Base-by-base conservation (phyloP, 176 grass and related monocot genomes). In the Hordeum marinum region DNA sequence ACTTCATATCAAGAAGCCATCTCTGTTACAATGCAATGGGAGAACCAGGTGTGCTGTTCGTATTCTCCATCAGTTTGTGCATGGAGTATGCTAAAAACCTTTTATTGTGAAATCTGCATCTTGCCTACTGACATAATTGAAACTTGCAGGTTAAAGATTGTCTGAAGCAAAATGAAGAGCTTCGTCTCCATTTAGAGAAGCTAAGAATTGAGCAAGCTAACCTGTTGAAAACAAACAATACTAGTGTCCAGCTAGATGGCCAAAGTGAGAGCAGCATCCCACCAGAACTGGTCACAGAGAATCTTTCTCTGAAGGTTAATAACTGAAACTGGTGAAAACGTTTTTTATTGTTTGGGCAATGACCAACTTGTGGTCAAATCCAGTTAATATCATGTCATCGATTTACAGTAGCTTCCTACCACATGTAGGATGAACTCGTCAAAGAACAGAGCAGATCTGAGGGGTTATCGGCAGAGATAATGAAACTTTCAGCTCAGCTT, bases 141-240 rank as follows among this genome's bases (percentile, higher is more conserved):
- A 82, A 76, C 66, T 90, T 85, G 67, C 93, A 98, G 96, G 96
- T 98, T 78, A 89, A 80, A 80, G 91, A 94, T 66, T 98, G 96
- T 90, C 55, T 98, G 68, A 95, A 89, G 76, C 93, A 94, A 88
- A 95, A 98, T 84, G 93, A 96, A 88, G 91, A 99, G 75, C 90
- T 96, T 21, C 89, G 91, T 59, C 55, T 72, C 45, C 71, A 87
- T 61, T 78, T 94, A 41, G 91, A 99, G 85, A 92, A 92, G 78
- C 86, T 94, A 68, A 90, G 93, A 86, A 88, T 83, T 89, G 86
- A 90, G 57, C 93, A 95, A 58, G 58, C 50, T 67, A 90, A 36
- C 75, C 37, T 84, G 45, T 84, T 90, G 27, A 83, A 87, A 86
- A 35, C 54, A 90, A 88, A 50, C 17, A 83, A 66, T 84, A 76